phyloP scores from a whole-genome alignment of 441 rosid genomes.

The Kokia cookei region DNA sequence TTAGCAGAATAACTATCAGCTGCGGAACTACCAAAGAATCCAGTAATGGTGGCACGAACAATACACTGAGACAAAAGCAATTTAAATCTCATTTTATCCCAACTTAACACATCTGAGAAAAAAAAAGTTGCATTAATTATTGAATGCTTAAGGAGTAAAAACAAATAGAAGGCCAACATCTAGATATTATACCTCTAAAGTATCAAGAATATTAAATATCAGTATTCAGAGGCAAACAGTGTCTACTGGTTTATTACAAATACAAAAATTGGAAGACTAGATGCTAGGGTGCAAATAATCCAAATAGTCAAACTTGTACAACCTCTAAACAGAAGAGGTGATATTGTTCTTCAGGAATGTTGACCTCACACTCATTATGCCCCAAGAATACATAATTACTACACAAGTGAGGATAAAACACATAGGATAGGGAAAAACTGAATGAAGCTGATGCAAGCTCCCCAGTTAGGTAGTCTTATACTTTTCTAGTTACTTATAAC shows the following conservation, averaged over 20 bases:
- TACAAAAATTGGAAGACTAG: neutral
- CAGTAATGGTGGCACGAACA: constrained; percentile 70
- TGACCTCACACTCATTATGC: neutral
- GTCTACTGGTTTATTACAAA: neutral
- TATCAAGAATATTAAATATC: neutral
- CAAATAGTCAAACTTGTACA: neutral
- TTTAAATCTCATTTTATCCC: constrained; percentile 14
- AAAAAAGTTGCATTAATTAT: neutral
- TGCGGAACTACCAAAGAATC: constrained; percentile 36
- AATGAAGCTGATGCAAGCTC: neutral
- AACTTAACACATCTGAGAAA: neutral
- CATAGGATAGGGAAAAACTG: neutral
- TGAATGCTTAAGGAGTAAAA: neutral
- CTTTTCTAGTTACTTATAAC: neutral
- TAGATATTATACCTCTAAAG: neutral
- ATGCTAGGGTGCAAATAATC: neutral
- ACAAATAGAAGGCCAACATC: constrained; percentile 1
- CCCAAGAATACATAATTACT: neutral
- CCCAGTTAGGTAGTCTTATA: neutral
- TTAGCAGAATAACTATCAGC: constrained; percentile 33
- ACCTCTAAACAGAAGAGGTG: neutral
- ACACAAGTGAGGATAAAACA: neutral
- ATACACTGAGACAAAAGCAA: constrained; percentile 54
- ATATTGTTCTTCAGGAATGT: neutral
- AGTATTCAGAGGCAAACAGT: neutral